These are phyloP conservation scores for Lolium rigidum DNA, from an alignment of 176 grass and related monocot genomes.

Conservation along the genomic window DNA sequence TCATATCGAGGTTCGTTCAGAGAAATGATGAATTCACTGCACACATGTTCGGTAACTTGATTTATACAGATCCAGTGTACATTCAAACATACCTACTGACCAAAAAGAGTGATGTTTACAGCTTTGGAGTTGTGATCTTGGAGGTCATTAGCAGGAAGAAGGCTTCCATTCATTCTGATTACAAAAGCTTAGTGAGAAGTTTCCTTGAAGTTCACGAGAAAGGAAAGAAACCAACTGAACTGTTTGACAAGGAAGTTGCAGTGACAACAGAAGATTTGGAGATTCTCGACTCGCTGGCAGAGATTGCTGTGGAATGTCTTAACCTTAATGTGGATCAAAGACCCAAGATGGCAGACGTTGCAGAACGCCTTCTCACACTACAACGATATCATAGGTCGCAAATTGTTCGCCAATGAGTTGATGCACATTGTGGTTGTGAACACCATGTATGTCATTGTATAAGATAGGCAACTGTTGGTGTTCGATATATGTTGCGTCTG, in stretches of 20 bases:
- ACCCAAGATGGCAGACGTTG: not conserved
- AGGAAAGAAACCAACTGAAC: not conserved
- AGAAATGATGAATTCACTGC: not conserved
- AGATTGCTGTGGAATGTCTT: not conserved
- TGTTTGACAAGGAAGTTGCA: slow-evolving; percentile 5
- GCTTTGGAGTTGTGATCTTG: slow-evolving; percentile 17
- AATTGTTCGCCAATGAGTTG: too few relatives aligned
- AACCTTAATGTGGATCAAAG: not conserved
- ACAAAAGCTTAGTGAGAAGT: not conserved
- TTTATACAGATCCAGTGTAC: not conserved
- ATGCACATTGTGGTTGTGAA: not conserved
- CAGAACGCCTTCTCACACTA: not conserved
- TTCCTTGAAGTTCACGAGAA: not conserved
- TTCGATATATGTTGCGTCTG: too few relatives aligned
- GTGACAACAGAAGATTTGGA: not conserved
- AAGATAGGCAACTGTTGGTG: too few relatives aligned
- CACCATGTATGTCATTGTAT: not conserved
- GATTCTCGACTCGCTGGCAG: not conserved
- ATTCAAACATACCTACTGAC: not conserved
- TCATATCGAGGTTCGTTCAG: not conserved
- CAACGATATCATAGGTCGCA: not conserved
- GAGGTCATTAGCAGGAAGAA: not conserved
- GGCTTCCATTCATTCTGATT: not conserved
- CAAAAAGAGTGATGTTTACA: not conserved
- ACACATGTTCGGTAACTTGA: not conserved